Percentiles rank a stretch among this genome's conserved stretches.
phyloP scores from a whole-genome alignment of 345 rosid species.

The Turnera subulata region DNA sequence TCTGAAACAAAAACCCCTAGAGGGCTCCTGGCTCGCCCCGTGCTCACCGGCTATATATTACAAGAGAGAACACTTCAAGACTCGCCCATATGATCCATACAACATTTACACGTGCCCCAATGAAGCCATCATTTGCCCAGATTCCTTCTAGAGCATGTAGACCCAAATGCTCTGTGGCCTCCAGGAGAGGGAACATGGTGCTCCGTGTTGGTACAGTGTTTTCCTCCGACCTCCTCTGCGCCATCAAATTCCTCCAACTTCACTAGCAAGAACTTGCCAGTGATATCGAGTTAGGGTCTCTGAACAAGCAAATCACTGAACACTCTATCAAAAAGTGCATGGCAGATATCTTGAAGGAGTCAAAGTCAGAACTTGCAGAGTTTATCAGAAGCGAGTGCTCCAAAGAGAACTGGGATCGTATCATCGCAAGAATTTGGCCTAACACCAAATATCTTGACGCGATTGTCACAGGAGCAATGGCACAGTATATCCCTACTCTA shows the following conservation, averaged over 20 bases:
- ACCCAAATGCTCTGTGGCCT: conserved; percentile 40
- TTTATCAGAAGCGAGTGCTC: conserved; percentile 24
- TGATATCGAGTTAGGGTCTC: conserved; percentile 28
- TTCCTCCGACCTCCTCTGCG: conserved; percentile 40
- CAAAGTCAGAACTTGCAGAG: conserved; percentile 24
- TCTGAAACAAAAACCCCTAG: conserved; percentile 37
- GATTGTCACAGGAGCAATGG: conserved; percentile 45
- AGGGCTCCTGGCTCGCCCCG: conserved; percentile 42
- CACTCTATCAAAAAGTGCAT: conserved; percentile 20
- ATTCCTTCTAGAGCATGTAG: conserved; percentile 44
- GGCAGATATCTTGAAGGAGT: conserved; percentile 23
- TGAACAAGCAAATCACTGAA: conserved; percentile 28
- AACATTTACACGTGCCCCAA: conserved; percentile 38
- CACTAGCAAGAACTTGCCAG: conserved; percentile 26
- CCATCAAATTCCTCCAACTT: conserved; percentile 37
- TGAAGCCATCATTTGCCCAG: conserved; percentile 36
- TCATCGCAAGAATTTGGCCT: conserved; percentile 37
- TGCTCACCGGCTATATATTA: conserved; percentile 44
- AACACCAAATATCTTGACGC: conserved; percentile 39
- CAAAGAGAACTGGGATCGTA: conserved; percentile 31
- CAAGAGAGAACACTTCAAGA: conserved; percentile 39
- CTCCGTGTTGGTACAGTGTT: conserved; percentile 40
- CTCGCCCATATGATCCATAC: conserved; percentile 35
- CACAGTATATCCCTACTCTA: conserved; percentile 40
- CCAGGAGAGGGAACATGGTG: conserved; percentile 24